These are phyloP conservation scores for Geotrichum candidum DNA, from an alignment of 1,139 yeast genomes.

Conservation along the genomic window DNA sequence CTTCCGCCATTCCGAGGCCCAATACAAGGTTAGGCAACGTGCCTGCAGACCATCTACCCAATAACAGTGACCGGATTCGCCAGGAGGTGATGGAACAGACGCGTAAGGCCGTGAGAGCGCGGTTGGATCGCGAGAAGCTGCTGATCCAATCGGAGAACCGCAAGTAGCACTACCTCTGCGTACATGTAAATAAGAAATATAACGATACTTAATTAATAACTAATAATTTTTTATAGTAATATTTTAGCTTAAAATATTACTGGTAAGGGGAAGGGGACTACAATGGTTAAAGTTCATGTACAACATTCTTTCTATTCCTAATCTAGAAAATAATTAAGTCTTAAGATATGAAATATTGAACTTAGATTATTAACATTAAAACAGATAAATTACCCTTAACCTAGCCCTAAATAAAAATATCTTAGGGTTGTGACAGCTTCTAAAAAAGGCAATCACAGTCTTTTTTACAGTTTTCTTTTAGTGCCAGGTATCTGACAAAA, in stretches of 20 bases:
- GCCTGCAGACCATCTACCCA: slow-evolving; percentile 1
- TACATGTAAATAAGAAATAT: not conserved
- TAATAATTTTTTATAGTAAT: not conserved
- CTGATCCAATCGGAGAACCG: slow-evolving; percentile 14
- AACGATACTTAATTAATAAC: not conserved
- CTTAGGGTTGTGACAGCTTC: not conserved
- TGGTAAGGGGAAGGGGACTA: not conserved
- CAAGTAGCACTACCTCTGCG: not conserved
- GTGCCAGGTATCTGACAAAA: not conserved
- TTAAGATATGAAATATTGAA: not conserved
- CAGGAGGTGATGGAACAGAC: slow-evolving; percentile 29
- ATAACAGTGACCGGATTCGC: slow-evolving; percentile 18
- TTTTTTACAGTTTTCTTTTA: not conserved
- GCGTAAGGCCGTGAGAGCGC: slow-evolving; percentile 27
- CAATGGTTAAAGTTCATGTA: not conserved
- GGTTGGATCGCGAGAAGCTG: slow-evolving; percentile 27
- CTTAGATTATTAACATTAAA: not conserved
- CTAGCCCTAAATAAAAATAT: not conserved
- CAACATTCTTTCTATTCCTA: not conserved
- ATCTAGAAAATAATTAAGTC: not conserved
- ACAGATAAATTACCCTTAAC: not conserved
- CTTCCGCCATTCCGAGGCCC: slow-evolving; percentile 9
- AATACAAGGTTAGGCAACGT: not conserved
- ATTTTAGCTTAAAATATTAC: not conserved
- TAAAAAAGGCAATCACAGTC: not conserved